Evolutionary conservation across 1,284 basidiomycete species (phyloP).

Genomic region (Meira nashicola): DNA sequence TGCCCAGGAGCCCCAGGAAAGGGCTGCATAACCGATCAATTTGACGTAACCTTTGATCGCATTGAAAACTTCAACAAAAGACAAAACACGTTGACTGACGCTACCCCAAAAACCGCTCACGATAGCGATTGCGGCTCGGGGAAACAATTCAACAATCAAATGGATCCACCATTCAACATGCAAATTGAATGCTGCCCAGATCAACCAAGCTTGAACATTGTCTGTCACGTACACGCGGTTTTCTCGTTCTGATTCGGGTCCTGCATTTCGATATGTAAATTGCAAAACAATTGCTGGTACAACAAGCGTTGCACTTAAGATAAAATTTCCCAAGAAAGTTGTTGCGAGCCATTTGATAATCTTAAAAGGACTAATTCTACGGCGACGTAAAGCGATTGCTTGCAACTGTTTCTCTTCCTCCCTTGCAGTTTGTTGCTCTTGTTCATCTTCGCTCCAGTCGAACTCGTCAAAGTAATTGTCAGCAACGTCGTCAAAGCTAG

Average conservation of each 20-base stretch:
- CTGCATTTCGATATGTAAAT: conserved; percentile 32
- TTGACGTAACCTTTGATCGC: conserved; percentile 46
- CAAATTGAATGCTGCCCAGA: conserved; percentile 50
- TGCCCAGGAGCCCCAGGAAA: conserved; percentile 47
- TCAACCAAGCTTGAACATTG: conserved; percentile 48
- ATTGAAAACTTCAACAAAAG: conserved; percentile 39
- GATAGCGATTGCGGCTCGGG: conserved; percentile 26
- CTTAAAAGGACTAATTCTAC: conserved; percentile 32
- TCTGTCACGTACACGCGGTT: conserved; percentile 39
- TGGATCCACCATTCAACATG: conserved; percentile 48
- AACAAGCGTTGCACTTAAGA: conserved; percentile 32
- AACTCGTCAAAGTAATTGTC: conserved; percentile 41
- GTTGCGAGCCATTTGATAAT: conserved; percentile 35
- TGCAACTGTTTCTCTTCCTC: conserved; percentile 28
- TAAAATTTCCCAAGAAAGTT: conserved; percentile 46
- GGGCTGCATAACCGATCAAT: conserved; percentile 40
- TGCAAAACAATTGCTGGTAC: conserved; percentile 44
- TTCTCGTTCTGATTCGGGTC: conserved; percentile 7
- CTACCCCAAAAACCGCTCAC: conserved; percentile 41
- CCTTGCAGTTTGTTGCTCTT: conserved; percentile 34
- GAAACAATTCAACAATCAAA: conserved; percentile 43
- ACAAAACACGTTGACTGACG: conserved; percentile 32
- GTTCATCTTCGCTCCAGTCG: conserved; percentile 47
- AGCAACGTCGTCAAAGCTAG: conserved; percentile 22
- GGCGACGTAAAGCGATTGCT: background rate